Evolutionary conservation across 805 yeast genomes (phyloP), one percentile per base, ranked within the genome.

Genomic region (Trichomonascus vanleenenianus): DNA sequence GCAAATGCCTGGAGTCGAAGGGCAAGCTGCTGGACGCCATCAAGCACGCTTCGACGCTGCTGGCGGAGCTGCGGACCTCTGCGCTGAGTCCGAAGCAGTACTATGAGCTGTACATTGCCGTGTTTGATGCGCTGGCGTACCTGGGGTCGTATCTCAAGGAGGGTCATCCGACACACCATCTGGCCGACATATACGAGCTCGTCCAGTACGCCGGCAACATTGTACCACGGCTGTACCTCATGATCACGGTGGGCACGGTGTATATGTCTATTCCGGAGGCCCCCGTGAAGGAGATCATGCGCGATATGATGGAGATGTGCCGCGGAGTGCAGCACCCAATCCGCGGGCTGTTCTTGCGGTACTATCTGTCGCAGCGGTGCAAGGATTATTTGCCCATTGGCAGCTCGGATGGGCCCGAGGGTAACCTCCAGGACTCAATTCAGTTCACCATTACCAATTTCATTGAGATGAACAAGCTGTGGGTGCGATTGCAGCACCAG

Each of bases 231-330:
- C 68, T 93, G 46, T 93, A 93, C 61, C 71, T 93, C 65, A 87
- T 93, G 97, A 83, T 93, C 37, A 91, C 95, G 2, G 91, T 93
- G 12, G 98, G 98, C 7, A 79, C 94, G 0, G 87, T 86, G 2
- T 88, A 84, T 66, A 79, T 91, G 82, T 69, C 83, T 6, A 72
- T 81, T 8, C 75, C 81, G 1, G 86, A 80, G 45, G 81, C 95
- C 0, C 95, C 97, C 0, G 74, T 78, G 31, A 77, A 77, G 57
- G 97, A 88, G 52, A 83, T 93, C 43, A 76, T 91, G 79, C 85
- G 84, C 62, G 98, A 93, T 61, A 83, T 93, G 95, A 82, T 91
- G 57, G 98, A 93, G 63, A 93, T 93, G 98, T 83, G 95, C 53
- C 76, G 95, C 35, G 98, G 97, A 12, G 95, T 91, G 2, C 98